phyloP scores from a whole-genome alignment of 2,329 filamentous ascomycete genomes.

The Trichoderma atrobrunneum region DNA sequence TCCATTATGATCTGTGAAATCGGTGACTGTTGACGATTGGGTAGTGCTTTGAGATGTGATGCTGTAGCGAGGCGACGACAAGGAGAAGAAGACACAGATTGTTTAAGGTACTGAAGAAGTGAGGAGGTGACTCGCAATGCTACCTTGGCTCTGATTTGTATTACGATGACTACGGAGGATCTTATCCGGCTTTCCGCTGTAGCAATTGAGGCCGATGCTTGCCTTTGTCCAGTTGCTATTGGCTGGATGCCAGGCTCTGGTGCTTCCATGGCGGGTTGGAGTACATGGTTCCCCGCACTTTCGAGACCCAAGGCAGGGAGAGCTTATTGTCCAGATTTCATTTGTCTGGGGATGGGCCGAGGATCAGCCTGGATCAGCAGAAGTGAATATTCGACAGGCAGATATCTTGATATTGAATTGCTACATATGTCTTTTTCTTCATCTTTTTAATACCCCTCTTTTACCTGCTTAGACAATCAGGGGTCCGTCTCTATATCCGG shows the following conservation, averaged over 20 bases:
- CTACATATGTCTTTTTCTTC: no score
- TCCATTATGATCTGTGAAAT: not conserved
- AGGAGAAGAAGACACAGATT: not conserved
- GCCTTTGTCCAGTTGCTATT: not conserved
- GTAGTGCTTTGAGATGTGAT: not conserved
- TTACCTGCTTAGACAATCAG: not conserved
- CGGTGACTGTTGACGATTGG: not conserved
- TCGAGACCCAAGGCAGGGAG: not conserved
- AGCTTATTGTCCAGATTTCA: not conserved
- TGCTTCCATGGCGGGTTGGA: not conserved
- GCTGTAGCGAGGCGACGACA: not conserved
- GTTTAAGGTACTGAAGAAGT: not conserved
- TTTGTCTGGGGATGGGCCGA: not conserved
- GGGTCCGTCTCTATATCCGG: not conserved
- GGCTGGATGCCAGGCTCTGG: not conserved
- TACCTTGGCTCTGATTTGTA: not conserved
- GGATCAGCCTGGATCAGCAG: not conserved
- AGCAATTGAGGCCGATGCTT: not conserved
- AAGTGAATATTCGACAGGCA: not conserved
- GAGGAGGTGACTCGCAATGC: not conserved
- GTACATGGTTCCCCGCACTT: slow-evolving; percentile 18
- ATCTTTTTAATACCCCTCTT: no score
- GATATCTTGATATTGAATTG: not conserved
- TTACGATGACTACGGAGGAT: not conserved
- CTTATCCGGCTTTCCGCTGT: not conserved